phyloP scores from a whole-genome alignment of 179 eudicot genomes.

The Heliamphora pulchella region DNA sequence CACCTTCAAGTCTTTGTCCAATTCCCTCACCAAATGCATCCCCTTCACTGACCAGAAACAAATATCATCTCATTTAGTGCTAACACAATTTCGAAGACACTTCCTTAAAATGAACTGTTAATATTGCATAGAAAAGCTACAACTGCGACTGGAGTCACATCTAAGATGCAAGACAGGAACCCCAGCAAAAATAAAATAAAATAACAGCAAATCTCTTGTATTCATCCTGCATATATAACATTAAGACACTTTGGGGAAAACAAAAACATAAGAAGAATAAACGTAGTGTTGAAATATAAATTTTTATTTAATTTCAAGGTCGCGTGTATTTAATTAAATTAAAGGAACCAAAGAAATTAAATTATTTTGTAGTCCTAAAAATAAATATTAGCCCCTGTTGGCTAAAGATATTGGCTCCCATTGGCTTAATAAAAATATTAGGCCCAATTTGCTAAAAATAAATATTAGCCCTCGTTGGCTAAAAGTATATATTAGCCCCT shows the following conservation, averaged over 20 bases:
- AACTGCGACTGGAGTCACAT: background rate
- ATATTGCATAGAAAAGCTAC: background rate
- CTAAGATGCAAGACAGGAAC: background rate
- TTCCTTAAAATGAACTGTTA: background rate
- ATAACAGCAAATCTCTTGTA: background rate
- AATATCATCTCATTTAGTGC: constrained; percentile 9
- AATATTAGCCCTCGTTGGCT: too few relatives aligned
- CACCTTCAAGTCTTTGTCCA: constrained; percentile 92
- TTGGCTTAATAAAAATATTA: too few relatives aligned
- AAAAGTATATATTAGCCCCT: too few relatives aligned
- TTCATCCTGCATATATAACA: background rate
- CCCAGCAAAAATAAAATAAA: background rate
- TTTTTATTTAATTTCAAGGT: too few relatives aligned
- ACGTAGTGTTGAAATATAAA: too few relatives aligned
- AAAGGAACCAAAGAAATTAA: too few relatives aligned
- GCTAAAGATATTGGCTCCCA: too few relatives aligned
- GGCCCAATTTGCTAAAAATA: too few relatives aligned
- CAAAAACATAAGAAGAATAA: too few relatives aligned
- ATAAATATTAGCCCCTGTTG: too few relatives aligned
- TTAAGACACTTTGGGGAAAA: background rate
- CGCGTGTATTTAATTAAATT: too few relatives aligned
- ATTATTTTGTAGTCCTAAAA: too few relatives aligned
- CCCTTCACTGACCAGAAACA: constrained; percentile 68
- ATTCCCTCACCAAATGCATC: constrained; percentile 87
- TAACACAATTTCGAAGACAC: background rate